Conservation (phyloP, 106 monocot genomes). For the Platanthera guangdongensis region DNA sequence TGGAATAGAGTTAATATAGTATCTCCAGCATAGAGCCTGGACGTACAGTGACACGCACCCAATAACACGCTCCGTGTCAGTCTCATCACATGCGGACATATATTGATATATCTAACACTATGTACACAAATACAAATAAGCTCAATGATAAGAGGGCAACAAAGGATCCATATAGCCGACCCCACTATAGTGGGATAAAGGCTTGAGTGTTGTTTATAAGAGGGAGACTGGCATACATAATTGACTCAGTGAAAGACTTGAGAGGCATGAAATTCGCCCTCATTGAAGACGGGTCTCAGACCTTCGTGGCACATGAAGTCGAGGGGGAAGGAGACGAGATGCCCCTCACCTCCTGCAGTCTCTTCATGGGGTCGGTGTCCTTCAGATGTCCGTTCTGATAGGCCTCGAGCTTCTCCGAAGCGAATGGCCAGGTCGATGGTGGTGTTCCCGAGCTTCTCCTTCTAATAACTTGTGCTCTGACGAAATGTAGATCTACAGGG, state of each 20-base stretch:
- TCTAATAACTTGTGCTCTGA: slow-evolving; percentile 57
- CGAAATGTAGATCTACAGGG: slow-evolving; percentile 39
- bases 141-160: too few relatives aligned
- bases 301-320: slow-evolving; percentile 95
- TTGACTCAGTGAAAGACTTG: slow-evolving; percentile 78
- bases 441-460: slow-evolving; percentile 86
- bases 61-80: too few relatives aligned
- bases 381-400: slow-evolving; percentile 50
- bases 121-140: too few relatives aligned
- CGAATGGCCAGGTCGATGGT: slow-evolving; percentile 85
- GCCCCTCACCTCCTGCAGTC: slow-evolving; percentile 63
- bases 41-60: too few relatives aligned
- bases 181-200: too few relatives aligned
- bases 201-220: too few relatives aligned
- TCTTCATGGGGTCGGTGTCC: slow-evolving; percentile 49
- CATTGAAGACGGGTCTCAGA: slow-evolving; percentile 79
- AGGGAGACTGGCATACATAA: too few relatives aligned
- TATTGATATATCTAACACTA: too few relatives aligned
- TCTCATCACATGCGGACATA: too few relatives aligned
- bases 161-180: too few relatives aligned
- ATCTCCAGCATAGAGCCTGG: too few relatives aligned
- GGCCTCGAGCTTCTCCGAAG: slow-evolving; percentile 56
- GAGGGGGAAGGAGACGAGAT: slow-evolving; percentile 85
- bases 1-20: too few relatives aligned
- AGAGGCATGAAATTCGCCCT: slow-evolving; percentile 83